These are phyloP conservation scores for Candida nanaspora DNA, from an alignment of 805 yeast genomes.

Conservation along the genomic window DNA sequence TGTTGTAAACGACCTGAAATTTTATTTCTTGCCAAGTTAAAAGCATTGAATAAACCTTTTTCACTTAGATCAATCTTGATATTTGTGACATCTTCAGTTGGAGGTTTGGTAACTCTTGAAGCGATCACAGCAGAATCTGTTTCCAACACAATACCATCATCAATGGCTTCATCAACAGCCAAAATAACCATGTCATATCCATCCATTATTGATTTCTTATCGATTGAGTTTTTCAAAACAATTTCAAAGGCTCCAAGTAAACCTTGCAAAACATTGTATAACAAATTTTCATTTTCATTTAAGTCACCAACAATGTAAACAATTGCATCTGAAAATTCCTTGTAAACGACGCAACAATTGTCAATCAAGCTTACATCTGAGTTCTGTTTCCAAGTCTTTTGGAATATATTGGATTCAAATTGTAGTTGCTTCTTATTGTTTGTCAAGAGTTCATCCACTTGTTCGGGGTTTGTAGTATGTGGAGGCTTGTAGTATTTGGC, in stretches of 20 bases:
- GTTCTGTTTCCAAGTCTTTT: conserved; percentile 73
- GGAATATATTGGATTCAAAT: conserved; percentile 67
- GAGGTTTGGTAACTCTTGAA: conserved; percentile 85
- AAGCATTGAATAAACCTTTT: conserved; percentile 74
- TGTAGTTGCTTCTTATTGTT: conserved; percentile 54
- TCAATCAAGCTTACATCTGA: conserved; percentile 78
- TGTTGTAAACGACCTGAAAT: conserved; percentile 32
- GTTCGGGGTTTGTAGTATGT: conserved; percentile 32
- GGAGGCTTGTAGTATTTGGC: conserved; percentile 81
- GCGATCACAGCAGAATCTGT: conserved; percentile 83
- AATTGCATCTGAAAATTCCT: conserved; percentile 71
- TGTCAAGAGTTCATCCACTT: conserved; percentile 12
- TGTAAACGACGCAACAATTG: conserved; percentile 75
- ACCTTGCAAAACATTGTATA: conserved; percentile 70
- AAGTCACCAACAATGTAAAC: conserved; percentile 65
- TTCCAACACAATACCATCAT: conserved; percentile 89
- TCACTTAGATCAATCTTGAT: conserved; percentile 62
- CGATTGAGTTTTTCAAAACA: conserved; percentile 62
- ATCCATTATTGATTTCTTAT: conserved; percentile 70
- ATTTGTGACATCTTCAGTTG: conserved; percentile 56
- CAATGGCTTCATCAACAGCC: conserved; percentile 87
- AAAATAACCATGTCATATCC: conserved; percentile 80
- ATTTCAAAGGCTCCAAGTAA: conserved; percentile 77
- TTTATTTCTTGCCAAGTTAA: conserved; percentile 80
- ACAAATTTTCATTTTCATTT: conserved; percentile 79